Percentiles rank a stretch among this genome's conserved stretches.
Evolutionary conservation across 169 alveolate species (phyloP).

Genomic region (Plasmodium blacklocki): DNA sequence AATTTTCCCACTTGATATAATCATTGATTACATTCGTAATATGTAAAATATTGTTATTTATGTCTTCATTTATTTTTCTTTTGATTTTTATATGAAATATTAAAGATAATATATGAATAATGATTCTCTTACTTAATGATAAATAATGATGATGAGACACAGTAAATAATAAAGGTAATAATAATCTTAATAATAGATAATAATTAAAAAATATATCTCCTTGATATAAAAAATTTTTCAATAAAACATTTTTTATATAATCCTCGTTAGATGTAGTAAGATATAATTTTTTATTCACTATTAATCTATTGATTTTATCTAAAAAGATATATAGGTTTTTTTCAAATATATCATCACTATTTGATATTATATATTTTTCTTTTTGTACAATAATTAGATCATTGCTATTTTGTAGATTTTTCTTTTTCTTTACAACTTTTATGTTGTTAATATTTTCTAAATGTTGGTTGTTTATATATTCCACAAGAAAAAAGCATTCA

Average conservation of each 20-base stretch:
- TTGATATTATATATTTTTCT: not conserved
- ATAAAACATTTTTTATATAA: conserved; percentile 7
- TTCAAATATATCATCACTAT: conserved; percentile 50
- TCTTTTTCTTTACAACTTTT: too few relatives aligned
- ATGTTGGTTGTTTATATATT: conserved; percentile 4
- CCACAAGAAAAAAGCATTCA: conserved; percentile 57
- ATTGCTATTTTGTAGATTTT: too few relatives aligned
- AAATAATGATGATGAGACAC: conserved; percentile 5
- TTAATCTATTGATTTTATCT: conserved; percentile 2
- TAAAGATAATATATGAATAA: conserved; percentile 14
- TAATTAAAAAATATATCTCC: conserved; percentile 30
- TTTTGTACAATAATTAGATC: too few relatives aligned
- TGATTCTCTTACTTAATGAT: conserved; percentile 6
- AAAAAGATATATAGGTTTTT: conserved; percentile 33
- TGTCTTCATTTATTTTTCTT: not conserved
- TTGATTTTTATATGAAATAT: conserved; percentile 12
- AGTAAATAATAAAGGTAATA: conserved; percentile 25
- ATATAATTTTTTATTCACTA: not conserved
- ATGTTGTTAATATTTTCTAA: not conserved
- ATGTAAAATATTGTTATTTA: not conserved
- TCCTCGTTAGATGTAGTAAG: not conserved
- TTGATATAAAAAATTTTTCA: not conserved
- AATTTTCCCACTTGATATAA: conserved; percentile 58
- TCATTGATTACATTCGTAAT: conserved; percentile 6
- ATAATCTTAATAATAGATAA: conserved; percentile 40